Evolutionary conservation across 805 yeast species (phyloP).

Genomic region (Ogataea glucozyma): DNA sequence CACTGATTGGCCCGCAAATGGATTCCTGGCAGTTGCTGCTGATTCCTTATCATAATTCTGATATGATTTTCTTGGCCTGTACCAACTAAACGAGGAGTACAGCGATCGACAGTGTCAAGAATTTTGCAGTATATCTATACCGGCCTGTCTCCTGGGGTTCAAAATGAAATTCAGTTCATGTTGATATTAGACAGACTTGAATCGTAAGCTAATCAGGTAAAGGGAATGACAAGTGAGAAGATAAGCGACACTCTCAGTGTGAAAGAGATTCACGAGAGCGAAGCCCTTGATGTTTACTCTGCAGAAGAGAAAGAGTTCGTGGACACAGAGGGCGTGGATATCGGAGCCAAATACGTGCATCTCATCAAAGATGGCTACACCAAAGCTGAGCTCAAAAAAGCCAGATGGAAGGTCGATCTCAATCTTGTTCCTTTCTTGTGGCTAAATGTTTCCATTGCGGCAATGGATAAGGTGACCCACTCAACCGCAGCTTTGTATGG

Average conservation of each 20-base stretch:
- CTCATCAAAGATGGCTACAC: constrained; percentile 26
- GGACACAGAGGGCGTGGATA: constrained; percentile 15
- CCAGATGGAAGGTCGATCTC: constrained; percentile 48
- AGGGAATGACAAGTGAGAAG: constrained; percentile 11
- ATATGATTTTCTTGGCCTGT: too few relatives aligned
- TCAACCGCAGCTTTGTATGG: constrained; percentile 44
- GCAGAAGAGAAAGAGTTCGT: constrained; percentile 5
- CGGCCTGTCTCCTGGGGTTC: too few relatives aligned
- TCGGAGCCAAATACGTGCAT: constrained; percentile 23
- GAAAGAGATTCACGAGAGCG: neutral
- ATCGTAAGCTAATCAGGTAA: too few relatives aligned
- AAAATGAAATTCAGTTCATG: too few relatives aligned
- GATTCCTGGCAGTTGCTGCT: too few relatives aligned
- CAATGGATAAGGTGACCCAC: constrained; percentile 55
- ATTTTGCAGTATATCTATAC: too few relatives aligned
- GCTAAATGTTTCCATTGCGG: constrained; percentile 50
- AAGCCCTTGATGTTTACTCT: neutral
- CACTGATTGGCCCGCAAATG: too few relatives aligned
- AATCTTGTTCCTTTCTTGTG: constrained; percentile 52
- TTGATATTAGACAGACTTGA: too few relatives aligned
- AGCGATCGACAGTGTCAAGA: too few relatives aligned
- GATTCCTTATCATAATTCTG: too few relatives aligned
- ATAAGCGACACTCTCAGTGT: constrained; percentile 1
- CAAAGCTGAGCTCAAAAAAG: constrained; percentile 18
- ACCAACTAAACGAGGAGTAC: too few relatives aligned